Percentiles rank a stretch among this genome's conserved stretches.
Conservation (phyloP, 1,284 basidiomycete species). For the Ceratorhiza oryzae-sativae region DNA sequence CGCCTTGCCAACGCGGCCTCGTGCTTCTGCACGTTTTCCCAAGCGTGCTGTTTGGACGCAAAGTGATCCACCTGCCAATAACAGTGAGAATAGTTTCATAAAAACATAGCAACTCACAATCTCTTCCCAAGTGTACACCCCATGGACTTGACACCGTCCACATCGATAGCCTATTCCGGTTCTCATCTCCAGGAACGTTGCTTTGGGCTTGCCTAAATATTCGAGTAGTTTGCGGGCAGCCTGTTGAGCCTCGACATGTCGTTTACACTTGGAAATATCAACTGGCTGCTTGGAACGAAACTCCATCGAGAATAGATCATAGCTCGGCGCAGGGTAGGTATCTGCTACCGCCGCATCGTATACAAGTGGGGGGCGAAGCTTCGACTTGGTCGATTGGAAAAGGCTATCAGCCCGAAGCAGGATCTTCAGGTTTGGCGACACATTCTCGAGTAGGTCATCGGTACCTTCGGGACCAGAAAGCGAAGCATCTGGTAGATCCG, state of each 20-base stretch:
- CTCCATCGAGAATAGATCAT: neutral
- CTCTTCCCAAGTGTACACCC: constrained; percentile 8
- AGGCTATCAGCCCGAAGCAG: constrained; percentile 28
- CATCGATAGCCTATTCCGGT: constrained; percentile 1
- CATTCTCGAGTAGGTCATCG: neutral
- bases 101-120: neutral
- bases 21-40: neutral
- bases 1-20: neutral
- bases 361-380: neutral
- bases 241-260: neutral
- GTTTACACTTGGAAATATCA: neutral
- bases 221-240: neutral
- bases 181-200: constrained; percentile 20
- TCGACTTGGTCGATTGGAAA: neutral
- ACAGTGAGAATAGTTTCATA: neutral
- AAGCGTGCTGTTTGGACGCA: neutral
- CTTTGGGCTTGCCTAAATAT: constrained; percentile 22
- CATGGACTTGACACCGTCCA: constrained; percentile 7
- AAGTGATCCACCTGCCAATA: constrained; percentile 9
- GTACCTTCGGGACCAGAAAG: neutral
- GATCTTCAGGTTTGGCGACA: neutral
- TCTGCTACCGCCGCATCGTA: neutral
- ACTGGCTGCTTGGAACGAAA: neutral
- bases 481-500: neutral
- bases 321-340: neutral